Evolutionary conservation across 225 moss, liverwort and hornwort genomes (phyloP).

Genomic region (Marchantia polymorpha): DNA sequence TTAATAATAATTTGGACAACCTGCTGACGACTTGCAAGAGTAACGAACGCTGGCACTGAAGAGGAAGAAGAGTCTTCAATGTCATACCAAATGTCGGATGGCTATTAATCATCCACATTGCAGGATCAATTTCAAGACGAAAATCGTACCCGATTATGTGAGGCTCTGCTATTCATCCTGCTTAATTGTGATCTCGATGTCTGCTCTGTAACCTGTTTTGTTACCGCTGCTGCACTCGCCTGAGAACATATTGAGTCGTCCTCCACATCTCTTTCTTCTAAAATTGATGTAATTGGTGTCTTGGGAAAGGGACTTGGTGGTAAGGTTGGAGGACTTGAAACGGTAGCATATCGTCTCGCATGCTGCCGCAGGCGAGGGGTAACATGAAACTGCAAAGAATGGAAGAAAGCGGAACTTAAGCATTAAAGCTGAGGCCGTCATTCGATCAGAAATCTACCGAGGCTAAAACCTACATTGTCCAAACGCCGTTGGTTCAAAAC

Average conservation of each 20-base stretch:
- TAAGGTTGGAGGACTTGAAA: neutral
- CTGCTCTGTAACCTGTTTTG: slow-evolving; percentile 9
- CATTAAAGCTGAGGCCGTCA: neutral
- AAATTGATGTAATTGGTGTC: neutral
- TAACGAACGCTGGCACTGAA: neutral
- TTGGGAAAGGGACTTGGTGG: neutral
- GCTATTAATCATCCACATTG: neutral
- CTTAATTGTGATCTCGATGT: neutral
- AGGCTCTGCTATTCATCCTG: slow-evolving; percentile 3
- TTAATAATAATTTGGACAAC: too few species aligned
- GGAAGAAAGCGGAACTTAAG: neutral
- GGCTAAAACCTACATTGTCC: neutral
- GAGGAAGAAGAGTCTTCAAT: neutral
- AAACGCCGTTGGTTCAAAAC: too few species aligned
- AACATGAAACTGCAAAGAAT: slow-evolving; percentile 68
- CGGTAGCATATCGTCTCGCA: slow-evolving; percentile 54
- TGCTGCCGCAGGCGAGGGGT: slow-evolving; percentile 77
- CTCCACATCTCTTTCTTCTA: slow-evolving; percentile 18
- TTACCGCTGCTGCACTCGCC: slow-evolving; percentile 10
- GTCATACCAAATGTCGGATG: neutral
- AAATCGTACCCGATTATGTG: slow-evolving; percentile 29
- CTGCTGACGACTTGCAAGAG: too few species aligned
- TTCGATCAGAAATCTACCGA: neutral
- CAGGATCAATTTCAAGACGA: neutral
- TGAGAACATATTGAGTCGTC: neutral